Conservation (phyloP, 164 flowering plant species). For the Dillenia turbinata region DNA sequence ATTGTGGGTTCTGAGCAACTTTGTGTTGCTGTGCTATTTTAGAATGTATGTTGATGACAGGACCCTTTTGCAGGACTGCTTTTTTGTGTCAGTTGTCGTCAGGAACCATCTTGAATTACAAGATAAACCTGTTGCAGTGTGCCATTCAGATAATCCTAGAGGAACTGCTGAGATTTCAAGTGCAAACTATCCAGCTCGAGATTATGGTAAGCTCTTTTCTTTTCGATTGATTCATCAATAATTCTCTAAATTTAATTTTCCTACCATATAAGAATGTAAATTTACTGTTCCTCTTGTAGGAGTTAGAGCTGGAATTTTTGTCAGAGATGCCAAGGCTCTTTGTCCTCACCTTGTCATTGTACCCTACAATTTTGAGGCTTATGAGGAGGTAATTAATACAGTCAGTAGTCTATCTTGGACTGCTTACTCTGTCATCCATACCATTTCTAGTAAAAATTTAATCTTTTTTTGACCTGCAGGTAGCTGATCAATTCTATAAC, state of each 20-base stretch:
- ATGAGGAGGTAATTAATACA: constrained; percentile 60
- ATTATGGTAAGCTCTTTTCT: constrained; percentile 47
- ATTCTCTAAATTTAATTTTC: background rate
- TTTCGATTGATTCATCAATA: background rate
- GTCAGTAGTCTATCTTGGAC: background rate
- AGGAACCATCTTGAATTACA: constrained; percentile 62
- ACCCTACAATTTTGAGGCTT: constrained; percentile 87
- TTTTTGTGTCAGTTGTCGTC: constrained; percentile 84
- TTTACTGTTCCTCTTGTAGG: constrained; percentile 35
- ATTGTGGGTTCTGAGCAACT: background rate
- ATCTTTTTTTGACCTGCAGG: constrained; percentile 46
- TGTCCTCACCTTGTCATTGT: constrained; percentile 88
- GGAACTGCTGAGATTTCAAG: constrained; percentile 99
- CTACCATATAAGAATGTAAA: constrained; percentile 2
- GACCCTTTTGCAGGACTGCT: constrained; percentile 72
- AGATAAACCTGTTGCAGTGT: constrained; percentile 89
- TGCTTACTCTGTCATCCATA: background rate
- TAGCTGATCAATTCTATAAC: constrained; percentile 87
- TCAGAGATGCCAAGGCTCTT: constrained; percentile 85
- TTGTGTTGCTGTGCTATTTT: background rate
- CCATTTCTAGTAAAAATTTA: background rate
- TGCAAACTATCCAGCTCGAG: constrained; percentile 92
- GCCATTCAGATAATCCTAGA: constrained; percentile 87
- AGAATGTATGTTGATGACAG: constrained; percentile 4
- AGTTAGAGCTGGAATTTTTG: constrained; percentile 90